These are phyloP conservation scores for Xylariaceae sp. DNA, from an alignment of 2,329 filamentous ascomycete species.

Conservation along the genomic window DNA sequence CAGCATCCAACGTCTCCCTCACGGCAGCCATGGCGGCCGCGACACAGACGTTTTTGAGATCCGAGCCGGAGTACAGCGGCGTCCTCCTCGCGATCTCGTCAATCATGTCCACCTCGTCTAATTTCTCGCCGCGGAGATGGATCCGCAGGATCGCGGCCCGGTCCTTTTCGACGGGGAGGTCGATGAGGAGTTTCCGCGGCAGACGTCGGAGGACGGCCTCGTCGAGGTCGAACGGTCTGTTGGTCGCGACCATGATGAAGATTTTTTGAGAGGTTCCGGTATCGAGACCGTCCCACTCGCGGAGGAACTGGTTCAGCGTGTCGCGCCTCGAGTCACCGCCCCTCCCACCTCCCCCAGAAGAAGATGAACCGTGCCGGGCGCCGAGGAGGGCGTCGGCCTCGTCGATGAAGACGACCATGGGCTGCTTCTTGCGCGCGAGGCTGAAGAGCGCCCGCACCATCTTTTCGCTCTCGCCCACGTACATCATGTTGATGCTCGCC, in stretches of 20 bases:
- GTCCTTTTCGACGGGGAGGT: constrained; percentile 63
- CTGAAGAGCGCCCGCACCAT: constrained; percentile 90
- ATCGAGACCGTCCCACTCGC: constrained; percentile 90
- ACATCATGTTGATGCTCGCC: constrained; percentile 92
- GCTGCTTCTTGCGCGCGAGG: constrained; percentile 82
- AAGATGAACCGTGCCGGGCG: too few species aligned
- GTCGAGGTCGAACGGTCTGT: constrained; percentile 90
- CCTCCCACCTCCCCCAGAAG: constrained; percentile 56
- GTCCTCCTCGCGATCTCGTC: constrained; percentile 60
- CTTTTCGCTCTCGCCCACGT: constrained; percentile 93
- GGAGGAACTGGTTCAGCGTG: constrained; percentile 92
- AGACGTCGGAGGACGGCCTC: constrained; percentile 76
- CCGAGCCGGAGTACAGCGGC: constrained; percentile 74
- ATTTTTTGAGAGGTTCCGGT: constrained; percentile 76
- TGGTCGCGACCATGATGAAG: constrained; percentile 98
- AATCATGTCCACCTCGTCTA: constrained; percentile 57
- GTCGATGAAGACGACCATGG: constrained; percentile 93
- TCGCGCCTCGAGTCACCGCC: constrained; percentile 74
- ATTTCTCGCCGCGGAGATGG: constrained; percentile 61
- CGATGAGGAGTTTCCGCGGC: constrained; percentile 66
- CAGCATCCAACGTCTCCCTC: constrained; percentile 60
- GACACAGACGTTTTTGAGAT: constrained; percentile 78
- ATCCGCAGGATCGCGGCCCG: constrained; percentile 64
- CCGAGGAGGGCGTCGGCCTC: constrained; percentile 92
- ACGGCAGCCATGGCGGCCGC: constrained; percentile 75